A percentile compares a stretch with the other conserved stretches of the same genome.
phyloP scores from a whole-genome alignment of 371 early-diverging fungal genomes.

The Rhizopus delemar region DNA sequence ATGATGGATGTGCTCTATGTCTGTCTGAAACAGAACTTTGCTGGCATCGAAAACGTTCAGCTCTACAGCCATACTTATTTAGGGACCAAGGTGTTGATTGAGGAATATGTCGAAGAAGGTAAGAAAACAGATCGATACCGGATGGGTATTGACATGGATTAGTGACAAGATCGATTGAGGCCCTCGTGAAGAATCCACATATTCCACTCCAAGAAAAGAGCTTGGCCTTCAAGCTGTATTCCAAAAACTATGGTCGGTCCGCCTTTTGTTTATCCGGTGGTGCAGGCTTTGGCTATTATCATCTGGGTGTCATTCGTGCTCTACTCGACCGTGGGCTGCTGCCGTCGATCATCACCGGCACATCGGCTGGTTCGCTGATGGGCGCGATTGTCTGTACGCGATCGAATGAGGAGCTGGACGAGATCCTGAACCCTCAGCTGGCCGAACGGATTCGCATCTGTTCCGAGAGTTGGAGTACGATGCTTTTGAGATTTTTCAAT shows the following conservation, averaged over 20 bases:
- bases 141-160: too few species aligned
- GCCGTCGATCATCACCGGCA: constrained; percentile 86
- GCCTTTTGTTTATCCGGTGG: constrained; percentile 91
- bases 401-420: constrained; percentile 77
- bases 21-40: constrained; percentile 80
- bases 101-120: constrained; percentile 81
- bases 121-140: background rate
- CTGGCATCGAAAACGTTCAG: constrained; percentile 76
- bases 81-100: constrained; percentile 78
- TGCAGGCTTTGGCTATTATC: constrained; percentile 83
- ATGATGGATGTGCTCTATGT: constrained; percentile 58
- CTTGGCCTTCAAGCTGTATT: constrained; percentile 72
- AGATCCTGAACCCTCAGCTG: constrained; percentile 66
- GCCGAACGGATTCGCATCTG: constrained; percentile 62
- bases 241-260: constrained; percentile 82
- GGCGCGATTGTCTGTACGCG: constrained; percentile 81
- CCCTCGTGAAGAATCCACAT: constrained; percentile 54
- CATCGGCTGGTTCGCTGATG: constrained; percentile 79
- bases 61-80: constrained; percentile 76
- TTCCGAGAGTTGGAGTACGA: constrained; percentile 51
- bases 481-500: constrained; percentile 32
- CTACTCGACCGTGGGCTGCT: constrained; percentile 74
- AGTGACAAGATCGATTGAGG: constrained; percentile 67
- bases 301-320: constrained; percentile 76
- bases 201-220: constrained; percentile 63